These are phyloP conservation scores for Phaseolus lunatus DNA, from an alignment of 306 rosid genomes.

Conservation along the genomic window DNA sequence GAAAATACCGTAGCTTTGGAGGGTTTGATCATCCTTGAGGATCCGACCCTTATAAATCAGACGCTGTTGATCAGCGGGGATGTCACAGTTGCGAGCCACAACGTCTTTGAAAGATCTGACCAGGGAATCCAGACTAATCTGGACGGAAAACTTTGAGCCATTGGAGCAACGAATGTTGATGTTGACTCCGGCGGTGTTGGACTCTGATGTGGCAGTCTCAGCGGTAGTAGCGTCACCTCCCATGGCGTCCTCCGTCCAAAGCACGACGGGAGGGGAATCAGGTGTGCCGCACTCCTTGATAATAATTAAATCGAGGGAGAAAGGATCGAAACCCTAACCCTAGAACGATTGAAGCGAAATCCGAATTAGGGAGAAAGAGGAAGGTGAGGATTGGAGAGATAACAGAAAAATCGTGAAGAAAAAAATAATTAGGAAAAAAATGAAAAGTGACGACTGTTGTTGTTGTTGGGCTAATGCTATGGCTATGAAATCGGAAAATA, in stretches of 20 bases:
- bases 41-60: conserved; percentile 93
- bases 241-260: conserved; percentile 57
- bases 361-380: conserved; percentile 9
- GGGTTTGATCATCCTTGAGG: conserved; percentile 81
- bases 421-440: background rate
- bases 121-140: conserved; percentile 59
- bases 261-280: conserved; percentile 48
- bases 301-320: conserved; percentile 19
- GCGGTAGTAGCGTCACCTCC: conserved; percentile 62
- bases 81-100: conserved; percentile 61
- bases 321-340: conserved; percentile 48
- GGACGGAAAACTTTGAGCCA: conserved; percentile 74
- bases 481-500: conserved; percentile 6
- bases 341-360: conserved; percentile 37
- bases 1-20: conserved; percentile 77
- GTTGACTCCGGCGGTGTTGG: conserved; percentile 50
- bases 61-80: conserved; percentile 75
- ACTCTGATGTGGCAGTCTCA: conserved; percentile 48
- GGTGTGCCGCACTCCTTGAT: background rate
- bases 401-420: conserved; percentile 16
- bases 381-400: conserved; percentile 28
- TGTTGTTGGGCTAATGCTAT: background rate
- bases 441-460: background rate
- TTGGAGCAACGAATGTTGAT: conserved; percentile 77
- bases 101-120: conserved; percentile 66